These are phyloP conservation scores for Cutaneotrichosporon cyanovorans DNA, from an alignment of 1,284 basidiomycete species.

Conservation along the genomic window DNA sequence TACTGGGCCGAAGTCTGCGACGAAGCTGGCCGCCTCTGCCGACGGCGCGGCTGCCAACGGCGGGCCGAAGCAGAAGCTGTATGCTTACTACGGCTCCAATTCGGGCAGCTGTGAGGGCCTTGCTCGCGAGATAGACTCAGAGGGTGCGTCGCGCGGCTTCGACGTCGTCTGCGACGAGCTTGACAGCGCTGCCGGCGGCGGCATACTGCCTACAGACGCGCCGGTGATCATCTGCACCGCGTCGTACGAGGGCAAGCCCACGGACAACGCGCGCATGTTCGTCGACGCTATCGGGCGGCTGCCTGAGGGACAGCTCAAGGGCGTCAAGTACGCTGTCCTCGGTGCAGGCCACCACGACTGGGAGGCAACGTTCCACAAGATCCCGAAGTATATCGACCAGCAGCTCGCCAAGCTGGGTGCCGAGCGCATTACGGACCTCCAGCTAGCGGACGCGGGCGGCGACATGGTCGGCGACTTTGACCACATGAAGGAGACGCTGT, in stretches of 20 bases:
- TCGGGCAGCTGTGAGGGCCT: constrained; percentile 53
- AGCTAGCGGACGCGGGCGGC: constrained; percentile 35
- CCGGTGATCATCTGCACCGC: constrained; percentile 53
- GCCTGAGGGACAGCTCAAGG: constrained; percentile 33
- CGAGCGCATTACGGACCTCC: constrained; percentile 36
- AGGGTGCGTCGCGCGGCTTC: constrained; percentile 49
- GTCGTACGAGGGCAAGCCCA: constrained; percentile 50
- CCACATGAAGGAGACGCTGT: constrained; percentile 48
- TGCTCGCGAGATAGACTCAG: constrained; percentile 49
- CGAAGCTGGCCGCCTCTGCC: background rate
- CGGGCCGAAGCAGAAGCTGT: constrained; percentile 4
- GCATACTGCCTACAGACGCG: constrained; percentile 49
- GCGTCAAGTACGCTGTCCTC: constrained; percentile 51
- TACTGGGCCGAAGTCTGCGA: background rate
- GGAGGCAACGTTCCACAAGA: constrained; percentile 52
- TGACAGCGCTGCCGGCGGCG: constrained; percentile 44
- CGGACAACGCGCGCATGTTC: constrained; percentile 19
- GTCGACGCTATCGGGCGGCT: constrained; percentile 19
- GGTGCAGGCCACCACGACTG: constrained; percentile 55
- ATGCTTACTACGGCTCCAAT: constrained; percentile 40
- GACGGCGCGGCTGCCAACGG: background rate
- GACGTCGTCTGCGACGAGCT: constrained; percentile 47
- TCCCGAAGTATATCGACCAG: constrained; percentile 50
- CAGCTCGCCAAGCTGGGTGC: constrained; percentile 47
- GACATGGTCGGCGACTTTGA: constrained; percentile 52